Base-by-base conservation (phyloP, 768 basidiomycete species). In the Tulasnella sp. region DNA sequence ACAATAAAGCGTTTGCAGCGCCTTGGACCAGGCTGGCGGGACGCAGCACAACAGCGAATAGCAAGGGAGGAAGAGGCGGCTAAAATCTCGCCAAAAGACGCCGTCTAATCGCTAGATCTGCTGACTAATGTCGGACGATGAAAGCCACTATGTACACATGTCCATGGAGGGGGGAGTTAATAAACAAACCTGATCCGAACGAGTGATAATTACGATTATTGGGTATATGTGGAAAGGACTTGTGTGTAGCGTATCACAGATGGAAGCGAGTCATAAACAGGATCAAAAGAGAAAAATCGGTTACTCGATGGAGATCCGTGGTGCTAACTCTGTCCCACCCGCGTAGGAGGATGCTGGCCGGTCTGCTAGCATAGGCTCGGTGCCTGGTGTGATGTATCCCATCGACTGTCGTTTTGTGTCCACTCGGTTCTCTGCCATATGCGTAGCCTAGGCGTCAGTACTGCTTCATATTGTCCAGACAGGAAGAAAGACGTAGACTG, bases 271-370 rank as follows among this genome's bases (percentile, higher is more conserved):
- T 11, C 5, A 21, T 5, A 29, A 11, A 11, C 5, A n/a, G 21
- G 7, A 48, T 21, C 7, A 48, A 5, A 48, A 7, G 47, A 7
- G 47, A n/a, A 48, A 7, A n/a, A n/a, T n/a, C n/a, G n/a, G 47
- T 59, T 68, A 90, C 69, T 91, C 88, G 63, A 91, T 90, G 27
- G 86, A 88, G 70, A 89, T 81, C 62, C 88, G 79, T 62, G 75
- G 80, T 34, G 74, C 76, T 47, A 87, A 69, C 2, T 78, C 76
- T 41, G 73, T 67, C n/a, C 84, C 85, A 49, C 74, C 77, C 32
- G 69, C 62, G 66, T 82, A 81, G 4, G 52, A 61, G 21, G 74
- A 73, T 21, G 9, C 13, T 8, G n/a, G n/a, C n/a, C 58, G 48
- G 48, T 59, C 45, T 72, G 73, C 67, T 73, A 68, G 63, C 34